Evolutionary conservation across 352 stramenopile genomes (phyloP), one percentile per base, ranked within the genome.

Genomic region (Phytophthora pinifolia): DNA sequence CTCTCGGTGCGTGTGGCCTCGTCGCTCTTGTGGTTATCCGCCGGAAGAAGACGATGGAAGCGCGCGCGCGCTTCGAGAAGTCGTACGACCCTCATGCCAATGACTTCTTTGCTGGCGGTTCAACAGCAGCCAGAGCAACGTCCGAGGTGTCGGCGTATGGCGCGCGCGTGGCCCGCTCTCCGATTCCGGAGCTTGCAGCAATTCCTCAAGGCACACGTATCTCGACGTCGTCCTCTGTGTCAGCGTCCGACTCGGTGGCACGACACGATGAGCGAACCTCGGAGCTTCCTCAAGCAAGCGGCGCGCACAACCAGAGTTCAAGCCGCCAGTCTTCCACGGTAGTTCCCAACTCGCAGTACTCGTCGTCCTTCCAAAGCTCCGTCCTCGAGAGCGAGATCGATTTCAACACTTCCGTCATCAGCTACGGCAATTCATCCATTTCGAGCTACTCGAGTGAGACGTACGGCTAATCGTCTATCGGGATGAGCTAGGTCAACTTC

Each of bases 401-500:
- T 18, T 67, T 62, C 43, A 63, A 48, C 33, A 36, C 39, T 13
- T 71, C 61, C 30, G 43, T 68, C 15, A 63, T 65, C 14, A 72
- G 57, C 15, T 59, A 70, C 14, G 63, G 61, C 20, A 70, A 59
- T 41, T 58, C 48, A 14, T 70, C 65, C 51, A 62, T 72, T 22
- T 64, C 59, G 14, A 70, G 54, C 54, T 64, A 52, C 43, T 60
- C 52, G 22, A 27, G 22, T 18, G 50, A 58, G 2, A 43, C 31
- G 1, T 67, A 54, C 58, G 37, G 54, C 29, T n/a, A n/a, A n/a
- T 85, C 60, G n/a, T 72, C 74, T 18, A 73, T 74, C 27, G 44
- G 67, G 46, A 67, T 83, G 60, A 87, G 76, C 45, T 69, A 76
- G n/a, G 71, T 86, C 51, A 75, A 86, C 61, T 88, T 88, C 54